Percentiles rank a stretch among this genome's conserved stretches.
phyloP scores from a whole-genome alignment of 225 moss, liverwort and hornwort species.

The Rhytidiadelphus loreus region DNA sequence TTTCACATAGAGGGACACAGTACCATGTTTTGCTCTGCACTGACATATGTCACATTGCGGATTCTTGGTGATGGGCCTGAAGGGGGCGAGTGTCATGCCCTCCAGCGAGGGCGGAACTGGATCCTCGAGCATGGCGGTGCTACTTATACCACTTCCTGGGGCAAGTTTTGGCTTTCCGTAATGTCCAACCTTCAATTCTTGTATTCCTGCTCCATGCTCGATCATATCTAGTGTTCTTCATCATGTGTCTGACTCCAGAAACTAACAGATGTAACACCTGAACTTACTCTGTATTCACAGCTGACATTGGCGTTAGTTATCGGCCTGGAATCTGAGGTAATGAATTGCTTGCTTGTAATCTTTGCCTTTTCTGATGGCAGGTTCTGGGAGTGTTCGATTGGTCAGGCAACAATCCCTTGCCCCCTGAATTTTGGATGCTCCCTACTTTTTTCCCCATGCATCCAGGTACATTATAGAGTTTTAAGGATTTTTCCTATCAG shows the following conservation, averaged over 20 bases:
- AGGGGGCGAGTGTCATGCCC: neutral
- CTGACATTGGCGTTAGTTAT: neutral
- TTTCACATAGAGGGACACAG: neutral
- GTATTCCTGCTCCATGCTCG: neutral
- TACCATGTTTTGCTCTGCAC: neutral
- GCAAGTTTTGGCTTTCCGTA: neutral
- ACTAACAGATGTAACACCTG: neutral
- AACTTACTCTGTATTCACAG: neutral
- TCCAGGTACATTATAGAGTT: neutral
- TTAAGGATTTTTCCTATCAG: neutral
- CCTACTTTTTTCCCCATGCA: neutral
- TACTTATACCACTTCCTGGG: neutral
- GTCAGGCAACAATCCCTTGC: neutral
- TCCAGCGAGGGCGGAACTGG: neutral
- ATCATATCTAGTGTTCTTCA: neutral
- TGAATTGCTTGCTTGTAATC: neutral
- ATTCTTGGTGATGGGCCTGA: no score
- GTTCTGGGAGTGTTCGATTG: neutral
- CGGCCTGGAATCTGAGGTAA: neutral
- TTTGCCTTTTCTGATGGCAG: neutral
- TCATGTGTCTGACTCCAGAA: neutral
- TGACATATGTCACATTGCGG: neutral
- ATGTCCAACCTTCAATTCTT: neutral
- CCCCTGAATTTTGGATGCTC: neutral
- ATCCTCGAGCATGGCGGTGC: neutral